Base-by-base conservation (phyloP, 768 basidiomycete species). In the Pisolithus tinctorius region DNA sequence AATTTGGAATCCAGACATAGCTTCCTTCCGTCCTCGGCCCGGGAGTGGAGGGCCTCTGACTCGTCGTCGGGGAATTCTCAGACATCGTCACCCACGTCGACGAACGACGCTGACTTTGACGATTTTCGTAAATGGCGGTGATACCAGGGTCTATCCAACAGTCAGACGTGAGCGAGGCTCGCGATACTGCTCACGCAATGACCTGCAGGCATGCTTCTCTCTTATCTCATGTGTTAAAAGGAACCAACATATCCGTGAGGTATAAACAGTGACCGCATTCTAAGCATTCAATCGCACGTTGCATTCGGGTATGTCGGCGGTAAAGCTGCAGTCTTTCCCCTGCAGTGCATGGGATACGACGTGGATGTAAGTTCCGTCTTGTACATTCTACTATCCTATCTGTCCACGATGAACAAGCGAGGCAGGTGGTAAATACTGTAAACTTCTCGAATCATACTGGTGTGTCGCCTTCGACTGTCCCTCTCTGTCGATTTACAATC, bases 391-490 rank as follows among this genome's bases (percentile, higher is more conserved):
- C 44, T 31, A 38, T 29, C 42, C 44, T 30, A 42, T 27, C 8
- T 20, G 29, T 23, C 26, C 27, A 25, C 48, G 47, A 55, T 50
- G 30, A 38, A n/a, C 39, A 3, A 30, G 11, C 34, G 34, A 34
- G 44, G 7, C 51, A 89, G 87, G 79, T 86, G 50, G 79, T 95
- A 20, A 94, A 93, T 63, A 92, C 92, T 1, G 94, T 97, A 36
- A 88, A 96, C 61, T 97, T 88, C 65, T 90, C 90, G 7, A 99
- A 98, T 59, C 95, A 99, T 65, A 78, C 92, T 6, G 93, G 92
- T 88, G 50, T 50, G 75, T 59, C 4, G 20, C 20, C 34, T 14
- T 4, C 26, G 10, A 16, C 16, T 7, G 4, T 57, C 23, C 47
- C 26, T 5, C 26, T 9, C 4, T 4, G n/a, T 36, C 17, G 20